phyloP scores from a whole-genome alignment of 2,329 filamentous ascomycete genomes.

The Trichoderma oligosporum region DNA sequence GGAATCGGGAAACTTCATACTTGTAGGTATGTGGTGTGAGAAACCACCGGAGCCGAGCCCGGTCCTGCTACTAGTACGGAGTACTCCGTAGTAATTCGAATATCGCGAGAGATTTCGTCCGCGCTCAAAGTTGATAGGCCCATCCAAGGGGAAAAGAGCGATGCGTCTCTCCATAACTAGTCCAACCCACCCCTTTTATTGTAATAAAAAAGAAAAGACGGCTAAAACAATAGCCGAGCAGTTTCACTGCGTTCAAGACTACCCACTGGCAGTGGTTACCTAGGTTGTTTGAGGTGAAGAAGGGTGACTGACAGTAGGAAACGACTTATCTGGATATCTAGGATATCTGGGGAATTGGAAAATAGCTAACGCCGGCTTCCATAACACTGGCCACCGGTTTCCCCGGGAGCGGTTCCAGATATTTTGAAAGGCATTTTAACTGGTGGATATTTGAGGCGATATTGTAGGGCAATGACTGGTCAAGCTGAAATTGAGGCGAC shows the following conservation, averaged over 20 bases:
- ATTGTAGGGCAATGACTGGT: not conserved
- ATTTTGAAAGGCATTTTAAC: not conserved
- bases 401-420: not conserved
- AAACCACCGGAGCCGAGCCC: not conserved
- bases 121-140: too few relatives aligned
- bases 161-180: not conserved
- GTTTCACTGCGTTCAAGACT: not conserved
- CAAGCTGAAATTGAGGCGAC: not conserved
- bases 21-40: not conserved
- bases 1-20: not conserved
- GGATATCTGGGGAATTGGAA: constrained; percentile 5
- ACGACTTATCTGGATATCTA: not conserved
- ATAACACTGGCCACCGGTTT: not conserved
- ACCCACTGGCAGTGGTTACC: not conserved
- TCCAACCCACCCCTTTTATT: not conserved
- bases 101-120: too few relatives aligned
- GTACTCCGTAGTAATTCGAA: too few relatives aligned
- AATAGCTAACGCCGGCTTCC: constrained; percentile 4
- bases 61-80: too few relatives aligned
- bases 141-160: too few relatives aligned
- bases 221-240: constrained; percentile 12
- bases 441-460: not conserved
- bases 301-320: not conserved
- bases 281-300: not conserved
- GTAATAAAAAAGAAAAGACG: not conserved